These are phyloP conservation scores for Talaromyces sp. DNA, from an alignment of 2,329 filamentous ascomycete species.

Conservation along the genomic window DNA sequence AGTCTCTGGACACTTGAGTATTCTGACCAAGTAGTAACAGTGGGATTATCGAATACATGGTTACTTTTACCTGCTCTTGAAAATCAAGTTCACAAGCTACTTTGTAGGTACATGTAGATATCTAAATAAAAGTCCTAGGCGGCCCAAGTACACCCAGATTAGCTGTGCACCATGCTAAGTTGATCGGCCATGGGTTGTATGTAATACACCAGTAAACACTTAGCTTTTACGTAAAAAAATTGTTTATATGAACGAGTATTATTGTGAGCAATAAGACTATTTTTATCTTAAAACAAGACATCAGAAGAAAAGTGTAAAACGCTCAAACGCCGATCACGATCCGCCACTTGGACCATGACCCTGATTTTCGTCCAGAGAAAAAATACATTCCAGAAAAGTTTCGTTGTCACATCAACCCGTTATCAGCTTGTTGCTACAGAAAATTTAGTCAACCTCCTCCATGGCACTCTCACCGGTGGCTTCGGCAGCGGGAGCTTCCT, in stretches of 20 bases:
- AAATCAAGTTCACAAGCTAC: no score
- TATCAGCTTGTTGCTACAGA: slow-evolving; percentile 1
- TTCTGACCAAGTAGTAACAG: no score
- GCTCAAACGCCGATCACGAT: slow-evolving; percentile 19
- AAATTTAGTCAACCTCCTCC: slow-evolving; percentile 96
- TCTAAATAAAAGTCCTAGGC: no score
- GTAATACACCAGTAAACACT: no score
- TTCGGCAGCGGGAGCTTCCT: slow-evolving; percentile 59
- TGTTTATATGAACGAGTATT: slow-evolving; percentile 10
- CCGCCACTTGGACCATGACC: slow-evolving; percentile 17
- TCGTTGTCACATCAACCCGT: slow-evolving; percentile 18
- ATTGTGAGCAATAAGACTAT: slow-evolving; percentile 9
- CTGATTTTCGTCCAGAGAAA: slow-evolving; percentile 18
- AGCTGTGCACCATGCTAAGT: no score
- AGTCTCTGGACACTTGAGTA: no score
- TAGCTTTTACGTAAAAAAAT: no score
- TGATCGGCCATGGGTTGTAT: no score
- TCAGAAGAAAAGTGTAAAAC: slow-evolving; percentile 6
- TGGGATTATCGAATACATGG: no score
- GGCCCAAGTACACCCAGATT: no score
- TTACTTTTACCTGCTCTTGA: no score
- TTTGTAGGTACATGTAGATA: no score
- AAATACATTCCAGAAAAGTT: slow-evolving; percentile 15
- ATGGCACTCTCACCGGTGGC: slow-evolving; percentile 85
- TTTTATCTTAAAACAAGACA: slow-evolving; percentile 7